Evolutionary conservation across 257 asterid genomes (phyloP), one percentile per base, ranked within the genome.

Genomic region (Nyctanthes arbortristis): DNA sequence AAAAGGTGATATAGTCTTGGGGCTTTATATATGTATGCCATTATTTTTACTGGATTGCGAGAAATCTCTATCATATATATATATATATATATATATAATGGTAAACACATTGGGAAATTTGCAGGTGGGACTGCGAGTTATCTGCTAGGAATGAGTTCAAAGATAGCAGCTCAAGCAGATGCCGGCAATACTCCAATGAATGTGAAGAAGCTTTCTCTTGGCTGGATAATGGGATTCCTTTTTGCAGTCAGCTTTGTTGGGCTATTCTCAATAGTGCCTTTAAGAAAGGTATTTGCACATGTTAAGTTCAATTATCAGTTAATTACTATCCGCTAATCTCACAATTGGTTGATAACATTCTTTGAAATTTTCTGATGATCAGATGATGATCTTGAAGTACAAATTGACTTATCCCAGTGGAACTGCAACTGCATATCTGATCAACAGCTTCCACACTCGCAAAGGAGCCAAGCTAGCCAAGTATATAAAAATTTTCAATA

Each of bases 391-490:
- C 35, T 70, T 89, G 76, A 84, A 80, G 76, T 92, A 87, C 80
- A 92, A 88, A 73, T 62, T 92, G 75, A 81, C 94, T 2, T 89
- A 87, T 77, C 98, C 98, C 2, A 92, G 96, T 73, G 98, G 96
- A 62, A 92, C 98, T 16, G 98, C 96, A 13, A 89, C 96, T 5
- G 96, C 96, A 2, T 84, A 72, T 64, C 89, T 92, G 27, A 92
- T 92, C 82, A 89, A 92, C 78, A 83, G 96, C 70, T 89, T 89
- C 55, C 98, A 92, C 79, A 92, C 96, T 25, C 90, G 96, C 11
- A 89, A 71, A 70, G 98, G 94, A 39, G 96, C 92, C 31, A 82
- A 76, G 70, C 78, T 86, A 18, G 98, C 96, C 24, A 85, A 82
- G 96, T 87, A 82, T 37, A 73, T 4, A 2, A 9, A 10, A 12